phyloP scores from a whole-genome alignment of 176 grass and related monocot genomes.

The bread wheat (Triticum aestivum) region IWGSC_CS_RefSeq_v2.1 NC_057796.1:376239129-376239628 shows the following conservation, averaged over 20 bases:
- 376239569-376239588: slow-evolving; percentile 13
- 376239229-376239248: slow-evolving; percentile 19
- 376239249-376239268: slow-evolving; percentile 23
- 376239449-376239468: slow-evolving; percentile 3
- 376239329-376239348: slow-evolving; percentile 39
- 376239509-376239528: slow-evolving; percentile 23
- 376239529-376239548: slow-evolving; percentile 25
- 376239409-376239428: neutral
- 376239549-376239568: neutral
- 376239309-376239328: slow-evolving; percentile 44
- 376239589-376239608: slow-evolving; percentile 11
- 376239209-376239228: slow-evolving; percentile 33
- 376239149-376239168: slow-evolving; percentile 51
- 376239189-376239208: slow-evolving; percentile 39
- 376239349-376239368: slow-evolving; percentile 34
- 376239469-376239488: slow-evolving; percentile 25
- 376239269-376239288: slow-evolving; percentile 37
- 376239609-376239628: slow-evolving; percentile 28
- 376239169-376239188: slow-evolving; percentile 45
- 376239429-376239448: slow-evolving; percentile 16
- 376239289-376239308: slow-evolving; percentile 44
- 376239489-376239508: slow-evolving; percentile 24
- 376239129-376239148: slow-evolving; percentile 6
- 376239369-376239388: slow-evolving; percentile 5
- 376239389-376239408: slow-evolving; percentile 14